These are phyloP conservation scores for Malus sylvestris DNA, from an alignment of 306 rosid genomes.

Conservation along the genomic window DNA sequence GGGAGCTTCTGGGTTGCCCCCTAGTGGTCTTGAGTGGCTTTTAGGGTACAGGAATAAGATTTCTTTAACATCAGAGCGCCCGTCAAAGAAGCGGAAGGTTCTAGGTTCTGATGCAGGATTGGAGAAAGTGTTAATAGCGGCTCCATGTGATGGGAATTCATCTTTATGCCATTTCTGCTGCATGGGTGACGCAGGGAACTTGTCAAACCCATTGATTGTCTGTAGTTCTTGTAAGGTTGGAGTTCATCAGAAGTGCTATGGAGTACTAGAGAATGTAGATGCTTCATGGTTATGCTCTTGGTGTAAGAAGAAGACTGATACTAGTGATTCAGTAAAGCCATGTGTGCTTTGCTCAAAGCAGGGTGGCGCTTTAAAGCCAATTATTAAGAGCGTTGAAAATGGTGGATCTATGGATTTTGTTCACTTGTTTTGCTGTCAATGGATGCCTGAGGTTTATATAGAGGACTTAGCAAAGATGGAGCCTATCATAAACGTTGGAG, in stretches of 20 bases:
- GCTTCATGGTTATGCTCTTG: conserved; percentile 79
- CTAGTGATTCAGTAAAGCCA: conserved; percentile 37
- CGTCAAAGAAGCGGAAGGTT: conserved; percentile 85
- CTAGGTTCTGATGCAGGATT: conserved; percentile 76
- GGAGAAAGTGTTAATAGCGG: conserved; percentile 53
- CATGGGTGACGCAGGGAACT: conserved; percentile 34
- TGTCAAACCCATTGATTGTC: conserved; percentile 45
- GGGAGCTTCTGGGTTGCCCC: conserved; percentile 22
- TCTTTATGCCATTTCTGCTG: conserved; percentile 75
- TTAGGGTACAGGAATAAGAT: conserved; percentile 72
- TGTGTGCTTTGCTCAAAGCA: conserved; percentile 88
- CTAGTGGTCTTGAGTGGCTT: conserved; percentile 63
- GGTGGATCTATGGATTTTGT: conserved; percentile 46
- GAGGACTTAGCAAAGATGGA: conserved; percentile 77
- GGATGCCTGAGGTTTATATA: conserved; percentile 88
- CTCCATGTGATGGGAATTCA: conserved; percentile 51
- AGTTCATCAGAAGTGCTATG: conserved; percentile 85
- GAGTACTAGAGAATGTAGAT: conserved; percentile 39
- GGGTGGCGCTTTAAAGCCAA: conserved; percentile 89
- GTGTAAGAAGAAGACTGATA: conserved; percentile 56
- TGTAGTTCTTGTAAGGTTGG: conserved; percentile 66
- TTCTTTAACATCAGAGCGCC: conserved; percentile 69
- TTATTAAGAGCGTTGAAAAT: conserved; percentile 24
- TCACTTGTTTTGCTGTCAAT: conserved; percentile 82
- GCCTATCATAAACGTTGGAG: conserved; percentile 71